Evolutionary conservation across 352 stramenopile species (phyloP), one percentile per base, ranked within the genome.

Genomic region (Phytophthora brassicae): DNA sequence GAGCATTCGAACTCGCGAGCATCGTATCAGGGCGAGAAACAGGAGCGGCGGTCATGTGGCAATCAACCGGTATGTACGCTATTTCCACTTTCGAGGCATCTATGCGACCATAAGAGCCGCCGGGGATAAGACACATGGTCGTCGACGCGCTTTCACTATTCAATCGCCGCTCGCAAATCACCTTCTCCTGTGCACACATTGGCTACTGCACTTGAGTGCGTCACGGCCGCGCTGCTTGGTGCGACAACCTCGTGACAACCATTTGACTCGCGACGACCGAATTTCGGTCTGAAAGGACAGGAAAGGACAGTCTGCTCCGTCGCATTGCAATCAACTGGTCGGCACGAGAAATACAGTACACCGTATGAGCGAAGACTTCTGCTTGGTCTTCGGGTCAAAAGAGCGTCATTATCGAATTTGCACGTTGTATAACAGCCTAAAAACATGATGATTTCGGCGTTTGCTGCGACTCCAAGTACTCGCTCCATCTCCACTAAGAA

Each of bases 371-470:
- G n/a, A n/a, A 38, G 26, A 4, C 48, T 45, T 64, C 19, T 39
- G 44, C 33, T 43, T 47, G 53, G 41, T 24, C 51, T 44, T 45
- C 36, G 46, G 39, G 22, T 17, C 43, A 35, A 12, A n/a, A n/a
- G n/a, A n/a, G 29, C 35, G 12, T 45, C 51, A 65, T 20, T 70
- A 62, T 14, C 23, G 22, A 65, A 70, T 44, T 64, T 60, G 29
- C 29, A 11, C 24, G 57, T 47, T 51, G 42, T 6, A 42, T 38
- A 29, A 20, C 9, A 42, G 36, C 16, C 36, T 42, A 56, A 35
- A 58, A 54, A 14, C 31, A 72, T 72, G 64, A 72, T 65, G 43
- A 58, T 58, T 53, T 59, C 58, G 22, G 64, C 59, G 52, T 68
- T 68, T 58, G 36, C 65, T 41, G 49, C 57, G 12, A 23, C 57